These are phyloP conservation scores for Aleurites moluccanus DNA, from an alignment of 441 rosid genomes.

Conservation along the genomic window DNA sequence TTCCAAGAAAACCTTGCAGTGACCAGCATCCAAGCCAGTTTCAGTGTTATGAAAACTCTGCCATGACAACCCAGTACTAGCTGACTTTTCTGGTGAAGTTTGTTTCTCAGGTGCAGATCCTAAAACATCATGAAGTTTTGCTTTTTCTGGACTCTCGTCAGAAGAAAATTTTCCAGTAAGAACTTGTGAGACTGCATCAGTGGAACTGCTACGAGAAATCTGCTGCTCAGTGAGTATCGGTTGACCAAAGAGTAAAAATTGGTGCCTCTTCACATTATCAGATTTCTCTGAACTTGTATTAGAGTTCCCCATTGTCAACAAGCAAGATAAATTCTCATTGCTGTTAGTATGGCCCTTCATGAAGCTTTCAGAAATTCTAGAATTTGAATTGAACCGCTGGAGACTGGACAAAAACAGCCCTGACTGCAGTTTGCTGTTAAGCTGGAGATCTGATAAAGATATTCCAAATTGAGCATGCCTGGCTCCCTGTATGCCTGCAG, in stretches of 20 bases:
- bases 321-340: constrained; percentile 66
- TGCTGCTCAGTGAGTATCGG: constrained; percentile 89
- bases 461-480: constrained; percentile 92
- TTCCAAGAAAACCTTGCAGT: constrained; percentile 91
- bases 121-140: constrained; percentile 33
- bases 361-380: constrained; percentile 43
- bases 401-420: constrained; percentile 59
- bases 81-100: constrained; percentile 33
- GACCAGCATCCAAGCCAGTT: constrained; percentile 56
- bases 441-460: constrained; percentile 65
- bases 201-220: constrained; percentile 46
- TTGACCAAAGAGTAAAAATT: constrained; percentile 85
- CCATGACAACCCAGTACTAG: constrained; percentile 47
- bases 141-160: constrained; percentile 28
- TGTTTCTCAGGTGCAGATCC: constrained; percentile 28
- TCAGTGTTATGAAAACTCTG: constrained; percentile 35
- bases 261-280: constrained; percentile 51
- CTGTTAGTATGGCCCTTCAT: constrained; percentile 31
- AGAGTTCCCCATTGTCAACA: constrained; percentile 67
- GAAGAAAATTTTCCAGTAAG: constrained; percentile 30
- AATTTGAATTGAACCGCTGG: constrained; percentile 41
- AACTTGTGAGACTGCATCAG: constrained; percentile 44
- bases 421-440: constrained; percentile 61
- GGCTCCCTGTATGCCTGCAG: constrained; percentile 99
- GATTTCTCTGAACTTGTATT: constrained; percentile 51